Percentiles rank a stretch among this genome's conserved stretches.
phyloP scores from a whole-genome alignment of 108 stramenopile species.

The Aureococcus anophagefferens region DNA sequence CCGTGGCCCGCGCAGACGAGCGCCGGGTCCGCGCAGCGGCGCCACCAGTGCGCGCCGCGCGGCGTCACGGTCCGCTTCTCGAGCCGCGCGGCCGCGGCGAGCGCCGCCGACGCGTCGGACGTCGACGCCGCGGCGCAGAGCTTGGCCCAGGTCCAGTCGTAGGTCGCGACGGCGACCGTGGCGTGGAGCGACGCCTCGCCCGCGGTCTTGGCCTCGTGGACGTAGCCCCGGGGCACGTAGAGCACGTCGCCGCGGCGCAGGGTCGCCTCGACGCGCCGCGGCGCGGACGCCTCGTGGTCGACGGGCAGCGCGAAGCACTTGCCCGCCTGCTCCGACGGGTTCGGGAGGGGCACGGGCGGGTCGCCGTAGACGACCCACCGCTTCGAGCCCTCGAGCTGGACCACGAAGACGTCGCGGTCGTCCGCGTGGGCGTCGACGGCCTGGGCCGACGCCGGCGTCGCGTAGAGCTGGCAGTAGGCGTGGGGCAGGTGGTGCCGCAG shows the following conservation, averaged over 20 bases:
- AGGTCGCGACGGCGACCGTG: neutral
- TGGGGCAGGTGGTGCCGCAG: too few relatives aligned
- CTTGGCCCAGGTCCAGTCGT: neutral
- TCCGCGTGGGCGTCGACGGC: slow-evolving; percentile 71
- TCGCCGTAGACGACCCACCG: slow-evolving; percentile 60
- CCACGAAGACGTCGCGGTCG: slow-evolving; percentile 74
- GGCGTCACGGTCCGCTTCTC: too few relatives aligned
- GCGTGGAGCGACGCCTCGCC: slow-evolving; percentile 1
- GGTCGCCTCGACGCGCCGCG: slow-evolving; percentile 44
- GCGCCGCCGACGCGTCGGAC: too few relatives aligned
- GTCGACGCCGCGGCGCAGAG: too few relatives aligned
- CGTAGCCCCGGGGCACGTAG: slow-evolving; percentile 73
- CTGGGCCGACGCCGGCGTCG: slow-evolving; percentile 62
- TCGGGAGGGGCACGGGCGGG: slow-evolving; percentile 58
- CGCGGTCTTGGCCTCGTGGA: slow-evolving; percentile 50
- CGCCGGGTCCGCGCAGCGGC: too few relatives aligned
- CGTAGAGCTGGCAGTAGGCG: slow-evolving; percentile 22
- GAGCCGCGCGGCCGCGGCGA: too few relatives aligned
- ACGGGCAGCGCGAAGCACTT: slow-evolving; percentile 50
- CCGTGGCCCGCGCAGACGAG: too few relatives aligned
- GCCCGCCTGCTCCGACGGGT: slow-evolving; percentile 70
- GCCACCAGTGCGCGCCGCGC: too few relatives aligned
- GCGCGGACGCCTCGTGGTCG: slow-evolving; percentile 31
- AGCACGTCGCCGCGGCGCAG: slow-evolving; percentile 63
- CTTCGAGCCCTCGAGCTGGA: slow-evolving; percentile 64